phyloP scores from a whole-genome alignment of 257 asterid genomes.

The Lantana camara region DNA sequence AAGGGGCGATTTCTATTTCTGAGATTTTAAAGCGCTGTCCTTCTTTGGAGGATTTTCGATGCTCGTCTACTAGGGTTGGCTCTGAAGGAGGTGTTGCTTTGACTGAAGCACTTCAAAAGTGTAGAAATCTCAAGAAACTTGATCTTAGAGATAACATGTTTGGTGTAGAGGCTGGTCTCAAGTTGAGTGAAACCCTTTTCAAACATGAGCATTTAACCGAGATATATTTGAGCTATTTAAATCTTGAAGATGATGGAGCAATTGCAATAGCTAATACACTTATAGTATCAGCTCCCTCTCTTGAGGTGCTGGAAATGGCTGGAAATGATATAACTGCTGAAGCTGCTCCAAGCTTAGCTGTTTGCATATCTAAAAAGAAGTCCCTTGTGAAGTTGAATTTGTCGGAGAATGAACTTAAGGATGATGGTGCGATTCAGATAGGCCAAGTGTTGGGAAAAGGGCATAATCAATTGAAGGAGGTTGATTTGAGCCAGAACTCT shows the following conservation, averaged over 20 bases:
- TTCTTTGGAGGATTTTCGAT: conserved; percentile 76
- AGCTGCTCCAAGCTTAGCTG: conserved; percentile 66
- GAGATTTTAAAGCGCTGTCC: conserved; percentile 78
- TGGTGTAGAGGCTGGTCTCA: conserved; percentile 78
- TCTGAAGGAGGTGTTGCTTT: conserved; percentile 84
- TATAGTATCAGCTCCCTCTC: conserved; percentile 66
- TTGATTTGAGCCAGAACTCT: conserved; percentile 74
- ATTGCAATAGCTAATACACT: conserved; percentile 72
- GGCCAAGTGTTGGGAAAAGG: conserved; percentile 61
- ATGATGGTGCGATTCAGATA: conserved; percentile 77
- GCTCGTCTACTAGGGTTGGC: conserved; percentile 93
- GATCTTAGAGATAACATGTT: conserved; percentile 98
- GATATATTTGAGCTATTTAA: conserved; percentile 81
- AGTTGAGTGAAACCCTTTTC: conserved; percentile 64
- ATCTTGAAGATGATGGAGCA: conserved; percentile 86
- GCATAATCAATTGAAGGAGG: conserved; percentile 66
- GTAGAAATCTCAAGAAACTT: conserved; percentile 71
- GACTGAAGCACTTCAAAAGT: conserved; percentile 71
- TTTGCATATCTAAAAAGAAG: conserved; percentile 57
- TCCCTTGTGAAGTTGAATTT: conserved; percentile 68
- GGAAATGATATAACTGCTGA: conserved; percentile 89
- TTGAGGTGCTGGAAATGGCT: conserved; percentile 78
- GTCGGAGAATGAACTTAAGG: conserved; percentile 87
- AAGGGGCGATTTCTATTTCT: conserved; percentile 81
- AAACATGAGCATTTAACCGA: conserved; percentile 56